These are phyloP conservation scores for Xerocomus amazonicus DNA, from an alignment of 1,284 basidiomycete genomes.

Conservation along the genomic window DNA sequence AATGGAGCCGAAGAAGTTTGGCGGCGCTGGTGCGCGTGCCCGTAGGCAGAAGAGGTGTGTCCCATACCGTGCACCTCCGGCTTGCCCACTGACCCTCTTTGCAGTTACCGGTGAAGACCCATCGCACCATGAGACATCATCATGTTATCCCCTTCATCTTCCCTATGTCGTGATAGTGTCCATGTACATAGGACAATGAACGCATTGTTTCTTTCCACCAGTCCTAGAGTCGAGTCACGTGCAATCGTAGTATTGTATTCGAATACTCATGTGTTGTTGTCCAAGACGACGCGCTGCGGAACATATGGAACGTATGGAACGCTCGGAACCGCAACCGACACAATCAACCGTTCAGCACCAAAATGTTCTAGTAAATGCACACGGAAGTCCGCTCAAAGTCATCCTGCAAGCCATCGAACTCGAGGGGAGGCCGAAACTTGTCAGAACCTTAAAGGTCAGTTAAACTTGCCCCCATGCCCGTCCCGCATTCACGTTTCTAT, in stretches of 20 bases:
- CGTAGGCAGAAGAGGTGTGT: conserved; percentile 90
- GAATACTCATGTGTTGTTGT: no score
- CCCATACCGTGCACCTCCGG: not conserved
- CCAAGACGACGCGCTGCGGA: not conserved
- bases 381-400: conserved; percentile 31
- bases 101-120: conserved; percentile 81
- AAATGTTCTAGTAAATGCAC: conserved; percentile 25
- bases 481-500: not conserved
- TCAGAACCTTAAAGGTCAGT: conserved; percentile 48
- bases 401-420: conserved; percentile 55
- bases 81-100: conserved; percentile 10
- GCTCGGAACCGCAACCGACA: conserved; percentile 17
- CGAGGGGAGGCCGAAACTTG: conserved; percentile 45
- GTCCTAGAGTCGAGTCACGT: no score
- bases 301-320: conserved; percentile 24
- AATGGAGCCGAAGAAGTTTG: conserved; percentile 99
- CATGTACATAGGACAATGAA: conserved; percentile 28
- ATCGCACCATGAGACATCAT: conserved; percentile 32
- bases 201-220: no score
- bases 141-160: conserved; percentile 43
- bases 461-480: not conserved
- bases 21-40: conserved; percentile 93
- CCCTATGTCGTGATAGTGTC: conserved; percentile 49
- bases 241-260: not conserved
- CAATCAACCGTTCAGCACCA: conserved; percentile 13